Evolutionary conservation across 257 asterid genomes (phyloP).

Genomic region (Solanum appendiculatum): DNA sequence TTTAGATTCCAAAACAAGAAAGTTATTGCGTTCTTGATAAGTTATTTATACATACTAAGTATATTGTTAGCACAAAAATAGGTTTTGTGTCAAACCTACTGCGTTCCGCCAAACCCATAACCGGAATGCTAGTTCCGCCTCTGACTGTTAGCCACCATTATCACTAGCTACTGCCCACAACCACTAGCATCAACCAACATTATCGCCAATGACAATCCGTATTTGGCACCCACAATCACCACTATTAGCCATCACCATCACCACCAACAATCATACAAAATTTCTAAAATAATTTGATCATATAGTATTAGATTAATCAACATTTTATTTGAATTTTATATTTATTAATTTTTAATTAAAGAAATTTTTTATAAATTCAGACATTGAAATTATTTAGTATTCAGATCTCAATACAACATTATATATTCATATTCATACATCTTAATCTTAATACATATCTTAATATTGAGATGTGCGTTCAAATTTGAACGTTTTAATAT

Average conservation of each 20-base stretch:
- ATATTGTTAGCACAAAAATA: no score
- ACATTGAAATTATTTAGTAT: neutral
- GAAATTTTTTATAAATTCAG: neutral
- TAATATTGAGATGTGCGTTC: neutral
- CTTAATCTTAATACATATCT: no score
- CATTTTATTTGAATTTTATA: no score
- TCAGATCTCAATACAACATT: neutral
- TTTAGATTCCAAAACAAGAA: neutral
- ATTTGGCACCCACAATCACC: neutral
- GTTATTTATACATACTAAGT: no score
- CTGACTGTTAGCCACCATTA: neutral
- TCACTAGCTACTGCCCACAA: neutral
- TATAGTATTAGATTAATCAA: neutral
- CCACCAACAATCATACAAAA: neutral
- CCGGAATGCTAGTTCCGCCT: no score
- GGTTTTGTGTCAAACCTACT: no score
- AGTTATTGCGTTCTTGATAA: no score
- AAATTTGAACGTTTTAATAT: no score
- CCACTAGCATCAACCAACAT: neutral
- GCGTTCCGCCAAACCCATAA: no score
- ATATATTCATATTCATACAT: neutral
- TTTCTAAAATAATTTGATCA: neutral
- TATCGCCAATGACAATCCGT: neutral
- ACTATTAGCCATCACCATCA: neutral
- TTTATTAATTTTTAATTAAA: no score